Percentiles rank a stretch among this genome's conserved stretches.
phyloP scores from a whole-genome alignment of 177 flowering plant species.

The Viscum album region DNA sequence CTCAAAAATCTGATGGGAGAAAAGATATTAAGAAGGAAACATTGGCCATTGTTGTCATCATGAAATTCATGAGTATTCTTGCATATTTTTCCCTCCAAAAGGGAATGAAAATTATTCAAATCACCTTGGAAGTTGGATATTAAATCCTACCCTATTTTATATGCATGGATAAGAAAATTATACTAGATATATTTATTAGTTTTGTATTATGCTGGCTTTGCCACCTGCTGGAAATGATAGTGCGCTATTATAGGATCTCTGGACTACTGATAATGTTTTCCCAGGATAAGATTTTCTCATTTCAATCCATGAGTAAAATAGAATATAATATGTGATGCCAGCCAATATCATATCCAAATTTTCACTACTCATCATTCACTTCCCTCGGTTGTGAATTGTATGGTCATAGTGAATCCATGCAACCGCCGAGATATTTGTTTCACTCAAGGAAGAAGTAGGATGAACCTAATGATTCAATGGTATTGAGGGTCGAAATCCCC shows the following conservation, averaged over 20 bases:
- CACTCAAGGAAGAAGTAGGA: too few species aligned
- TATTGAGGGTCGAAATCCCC: too few species aligned
- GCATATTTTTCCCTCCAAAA: slow-evolving; percentile 97
- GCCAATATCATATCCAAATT: too few species aligned
- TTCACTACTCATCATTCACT: too few species aligned
- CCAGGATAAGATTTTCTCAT: slow-evolving; percentile 94
- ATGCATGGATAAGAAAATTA: slow-evolving; percentile 93
- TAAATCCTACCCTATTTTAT: slow-evolving; percentile 85
- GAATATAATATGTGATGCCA: too few species aligned
- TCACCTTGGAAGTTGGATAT: slow-evolving; percentile 92
- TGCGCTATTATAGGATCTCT: slow-evolving; percentile 76
- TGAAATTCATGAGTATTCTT: slow-evolving; percentile 98
- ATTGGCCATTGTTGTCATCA: slow-evolving; percentile 98
- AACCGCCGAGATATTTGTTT: too few species aligned
- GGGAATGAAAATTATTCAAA: slow-evolving; percentile 87
- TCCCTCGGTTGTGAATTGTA: too few species aligned
- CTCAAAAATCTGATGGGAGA: slow-evolving; percentile 96
- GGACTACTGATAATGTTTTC: slow-evolving; percentile 95
- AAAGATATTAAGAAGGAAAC: slow-evolving; percentile 66
- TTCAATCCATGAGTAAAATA: too few species aligned
- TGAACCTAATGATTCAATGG: too few species aligned
- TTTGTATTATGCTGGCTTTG: slow-evolving; percentile 90
- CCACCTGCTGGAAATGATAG: slow-evolving; percentile 84
- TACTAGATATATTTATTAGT: slow-evolving; percentile 81
- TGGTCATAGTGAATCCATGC: too few species aligned